Evolutionary conservation across 352 stramenopile species (phyloP).

Genomic region (Pythium coloratum): DNA sequence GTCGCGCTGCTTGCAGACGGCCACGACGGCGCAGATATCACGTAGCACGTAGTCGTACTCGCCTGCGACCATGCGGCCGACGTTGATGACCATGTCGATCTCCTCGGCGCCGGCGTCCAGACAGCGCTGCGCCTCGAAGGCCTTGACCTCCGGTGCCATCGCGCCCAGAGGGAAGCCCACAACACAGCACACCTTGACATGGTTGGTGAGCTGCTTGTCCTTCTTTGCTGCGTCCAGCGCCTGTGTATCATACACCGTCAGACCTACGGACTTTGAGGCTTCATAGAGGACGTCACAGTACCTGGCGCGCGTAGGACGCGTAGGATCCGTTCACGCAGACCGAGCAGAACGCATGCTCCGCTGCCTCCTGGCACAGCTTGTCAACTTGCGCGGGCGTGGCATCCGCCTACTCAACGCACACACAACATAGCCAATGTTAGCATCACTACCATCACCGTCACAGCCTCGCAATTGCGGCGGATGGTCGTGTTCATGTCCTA

Average conservation of each 20-base stretch:
- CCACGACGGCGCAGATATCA: conserved; percentile 70
- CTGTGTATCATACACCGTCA: conserved; percentile 15
- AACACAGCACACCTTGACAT: conserved; percentile 82
- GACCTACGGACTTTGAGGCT: background rate
- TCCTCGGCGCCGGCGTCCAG: conserved; percentile 75
- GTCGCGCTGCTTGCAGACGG: conserved; percentile 58
- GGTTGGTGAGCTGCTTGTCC: conserved; percentile 28
- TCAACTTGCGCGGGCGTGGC: conserved; percentile 63
- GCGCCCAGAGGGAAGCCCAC: conserved; percentile 82
- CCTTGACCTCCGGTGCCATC: conserved; percentile 57
- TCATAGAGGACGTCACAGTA: conserved; percentile 8
- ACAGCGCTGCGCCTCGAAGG: conserved; percentile 66
- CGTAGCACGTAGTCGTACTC: conserved; percentile 76
- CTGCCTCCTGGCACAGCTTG: conserved; percentile 68
- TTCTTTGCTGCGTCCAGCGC: conserved; percentile 45
- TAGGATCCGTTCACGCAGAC: conserved; percentile 86
- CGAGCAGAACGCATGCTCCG: conserved; percentile 65
- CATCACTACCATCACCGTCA: too few relatives aligned
- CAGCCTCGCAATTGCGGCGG: too few relatives aligned
- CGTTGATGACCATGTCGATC: conserved; percentile 89
- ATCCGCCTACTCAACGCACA: conserved; percentile 42
- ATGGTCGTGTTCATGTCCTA: conserved; percentile 8
- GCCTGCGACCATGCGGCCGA: conserved; percentile 56
- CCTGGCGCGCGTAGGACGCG: conserved; percentile 58
- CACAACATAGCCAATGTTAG: background rate